phyloP scores from a whole-genome alignment of 2,329 filamentous ascomycete species.

The Aspergillus sp. region DNA sequence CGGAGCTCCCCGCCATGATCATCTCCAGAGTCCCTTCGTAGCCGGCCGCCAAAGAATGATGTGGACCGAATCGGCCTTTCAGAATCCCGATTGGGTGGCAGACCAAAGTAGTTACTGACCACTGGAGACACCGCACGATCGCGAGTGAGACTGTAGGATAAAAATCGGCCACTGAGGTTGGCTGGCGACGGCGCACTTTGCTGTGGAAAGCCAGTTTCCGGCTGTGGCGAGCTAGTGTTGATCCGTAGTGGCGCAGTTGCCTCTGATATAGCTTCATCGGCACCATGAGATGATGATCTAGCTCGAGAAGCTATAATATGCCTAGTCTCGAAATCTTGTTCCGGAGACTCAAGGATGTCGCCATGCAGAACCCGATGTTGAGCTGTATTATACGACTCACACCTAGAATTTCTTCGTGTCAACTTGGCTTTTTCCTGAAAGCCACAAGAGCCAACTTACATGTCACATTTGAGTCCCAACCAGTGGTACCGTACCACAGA shows the following conservation, averaged over 20 bases:
- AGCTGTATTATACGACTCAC: slow-evolving; percentile 41
- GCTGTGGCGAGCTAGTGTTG: slow-evolving; percentile 18
- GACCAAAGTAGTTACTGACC: slow-evolving; percentile 40
- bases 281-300: slow-evolving; percentile 21
- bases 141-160: slow-evolving; percentile 30
- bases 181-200: slow-evolving; percentile 13
- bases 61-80: slow-evolving; percentile 19
- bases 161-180: slow-evolving; percentile 17
- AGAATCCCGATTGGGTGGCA: slow-evolving; percentile 27
- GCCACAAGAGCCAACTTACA: slow-evolving; percentile 28
- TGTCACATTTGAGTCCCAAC: slow-evolving; percentile 79
- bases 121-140: slow-evolving; percentile 36
- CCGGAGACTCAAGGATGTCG: slow-evolving; percentile 16
- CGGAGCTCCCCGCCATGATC: slow-evolving; percentile 52
- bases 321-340: slow-evolving; percentile 18
- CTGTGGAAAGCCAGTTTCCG: slow-evolving; percentile 13
- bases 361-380: slow-evolving; percentile 35
- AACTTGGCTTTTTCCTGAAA: slow-evolving; percentile 2
- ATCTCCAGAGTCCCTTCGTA: slow-evolving; percentile 19
- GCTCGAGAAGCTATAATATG: slow-evolving; percentile 10
- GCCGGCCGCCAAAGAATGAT: slow-evolving; percentile 19
- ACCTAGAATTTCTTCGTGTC: slow-evolving; percentile 19
- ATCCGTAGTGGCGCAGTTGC: slow-evolving; percentile 21
- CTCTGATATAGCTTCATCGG: slow-evolving; percentile 15
- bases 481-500: slow-evolving; percentile 86